phyloP scores from a whole-genome alignment of 164 flowering plant genomes.

The Echeveria elegans region DNA sequence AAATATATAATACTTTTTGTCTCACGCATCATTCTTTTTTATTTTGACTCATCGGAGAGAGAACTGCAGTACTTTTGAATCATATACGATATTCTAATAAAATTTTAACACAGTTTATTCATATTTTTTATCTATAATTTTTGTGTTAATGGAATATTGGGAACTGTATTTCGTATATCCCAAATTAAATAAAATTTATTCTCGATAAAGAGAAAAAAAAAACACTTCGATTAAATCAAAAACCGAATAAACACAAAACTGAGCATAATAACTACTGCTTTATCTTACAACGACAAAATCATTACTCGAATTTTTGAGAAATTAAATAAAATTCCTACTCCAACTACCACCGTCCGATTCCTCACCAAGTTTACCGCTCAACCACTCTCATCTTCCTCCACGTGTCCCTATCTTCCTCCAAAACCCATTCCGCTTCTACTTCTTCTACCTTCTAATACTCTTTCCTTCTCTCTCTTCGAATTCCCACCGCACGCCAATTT shows the following conservation, averaged over 20 bases:
- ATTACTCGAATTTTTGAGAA: too few species aligned
- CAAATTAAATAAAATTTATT: too few species aligned
- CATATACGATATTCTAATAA: too few species aligned
- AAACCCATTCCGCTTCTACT: not conserved
- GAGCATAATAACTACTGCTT: not conserved
- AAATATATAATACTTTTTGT: too few species aligned
- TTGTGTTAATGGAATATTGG: too few species aligned
- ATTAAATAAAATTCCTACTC: not conserved
- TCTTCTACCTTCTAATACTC: not conserved
- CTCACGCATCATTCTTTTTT: too few species aligned
- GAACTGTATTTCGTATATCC: too few species aligned
- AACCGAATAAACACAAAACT: not conserved
- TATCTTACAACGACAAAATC: not conserved
- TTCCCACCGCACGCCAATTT: not conserved
- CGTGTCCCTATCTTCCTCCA: not conserved
- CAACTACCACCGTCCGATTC: constrained; percentile 7
- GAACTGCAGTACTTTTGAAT: too few species aligned
- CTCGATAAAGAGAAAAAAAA: too few species aligned
- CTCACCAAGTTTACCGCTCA: constrained; percentile 2
- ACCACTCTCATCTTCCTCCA: constrained; percentile 10
- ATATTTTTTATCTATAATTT: too few species aligned
- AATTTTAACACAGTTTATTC: too few species aligned
- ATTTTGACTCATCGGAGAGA: too few species aligned
- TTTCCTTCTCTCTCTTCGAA: not conserved
- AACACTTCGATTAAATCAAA: not conserved